Conservation (phyloP, 306 rosid species). For the Mimosa pudica region DNA sequence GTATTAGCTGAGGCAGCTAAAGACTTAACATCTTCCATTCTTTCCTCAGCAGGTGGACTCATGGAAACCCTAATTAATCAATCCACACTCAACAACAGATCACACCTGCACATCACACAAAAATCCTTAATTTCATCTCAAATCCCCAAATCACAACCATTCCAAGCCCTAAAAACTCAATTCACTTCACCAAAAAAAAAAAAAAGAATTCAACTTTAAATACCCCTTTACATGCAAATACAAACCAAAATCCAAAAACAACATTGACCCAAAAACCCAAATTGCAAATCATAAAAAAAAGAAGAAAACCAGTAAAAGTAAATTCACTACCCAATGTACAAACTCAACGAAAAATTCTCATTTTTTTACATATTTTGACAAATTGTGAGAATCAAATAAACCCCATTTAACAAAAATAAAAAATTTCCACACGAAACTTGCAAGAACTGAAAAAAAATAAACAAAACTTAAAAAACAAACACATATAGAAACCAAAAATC, state of each 20-base stretch:
- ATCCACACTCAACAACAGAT: neutral
- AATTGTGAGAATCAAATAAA: neutral
- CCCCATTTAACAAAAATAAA: neutral
- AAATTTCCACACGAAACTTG: neutral
- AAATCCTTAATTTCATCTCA: neutral
- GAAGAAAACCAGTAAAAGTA: neutral
- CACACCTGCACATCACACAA: neutral
- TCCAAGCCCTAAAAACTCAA: neutral
- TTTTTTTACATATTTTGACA: neutral
- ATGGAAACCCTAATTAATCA: slow-evolving; percentile 38
- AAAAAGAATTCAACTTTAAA: neutral
- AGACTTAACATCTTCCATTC: slow-evolving; percentile 47
- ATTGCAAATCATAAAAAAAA: neutral
- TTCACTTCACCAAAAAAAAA: neutral
- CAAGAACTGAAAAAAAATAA: neutral
- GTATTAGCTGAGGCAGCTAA: slow-evolving; percentile 26
- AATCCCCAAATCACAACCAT: neutral
- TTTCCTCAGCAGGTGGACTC: slow-evolving; percentile 48
- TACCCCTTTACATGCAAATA: neutral
- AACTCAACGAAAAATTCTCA: neutral
- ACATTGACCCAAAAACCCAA: slow-evolving; percentile 5
- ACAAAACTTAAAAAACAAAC: neutral
- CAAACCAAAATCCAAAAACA: neutral
- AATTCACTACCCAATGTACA: neutral
- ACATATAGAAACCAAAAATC: neutral